Percentiles rank a stretch among this genome's conserved stretches.
Evolutionary conservation across 2,329 filamentous ascomycete genomes (phyloP).

Genomic region (Talaromyces sp.): DNA sequence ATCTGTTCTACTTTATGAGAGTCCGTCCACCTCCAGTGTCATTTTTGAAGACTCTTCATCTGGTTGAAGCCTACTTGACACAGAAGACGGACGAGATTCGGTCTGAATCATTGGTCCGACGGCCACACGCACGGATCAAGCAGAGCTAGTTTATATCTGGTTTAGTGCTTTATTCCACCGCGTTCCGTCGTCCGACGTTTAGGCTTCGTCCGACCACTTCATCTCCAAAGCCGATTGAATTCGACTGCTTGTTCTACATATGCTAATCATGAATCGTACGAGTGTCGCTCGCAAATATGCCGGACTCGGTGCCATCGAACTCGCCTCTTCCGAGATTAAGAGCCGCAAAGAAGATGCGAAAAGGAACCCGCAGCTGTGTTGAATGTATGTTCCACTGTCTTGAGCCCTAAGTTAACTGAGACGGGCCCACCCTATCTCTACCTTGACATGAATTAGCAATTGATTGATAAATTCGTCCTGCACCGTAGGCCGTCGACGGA

Average conservation of each 20-base stretch:
- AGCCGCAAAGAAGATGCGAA: background rate
- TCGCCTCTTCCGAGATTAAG: background rate
- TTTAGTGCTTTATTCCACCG: background rate
- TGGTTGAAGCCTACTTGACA: background rate
- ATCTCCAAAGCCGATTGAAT: background rate
- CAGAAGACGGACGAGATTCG: background rate
- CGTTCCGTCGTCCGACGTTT: background rate
- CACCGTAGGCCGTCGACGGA: background rate
- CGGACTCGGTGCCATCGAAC: background rate
- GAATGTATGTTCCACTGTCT: background rate
- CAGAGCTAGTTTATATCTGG: background rate
- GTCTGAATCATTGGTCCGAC: background rate
- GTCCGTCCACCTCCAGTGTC: too few species aligned
- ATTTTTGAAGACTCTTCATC: too few species aligned
- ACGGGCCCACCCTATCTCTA: too few species aligned
- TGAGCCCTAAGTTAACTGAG: too few species aligned
- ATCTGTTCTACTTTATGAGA: background rate
- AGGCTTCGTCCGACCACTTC: background rate
- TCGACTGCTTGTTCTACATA: background rate
- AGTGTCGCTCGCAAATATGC: background rate
- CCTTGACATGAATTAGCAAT: too few species aligned
- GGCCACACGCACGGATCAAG: too few species aligned
- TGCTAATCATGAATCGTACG: background rate
- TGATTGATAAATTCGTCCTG: background rate
- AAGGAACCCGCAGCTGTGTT: slow-evolving; percentile 2